Base-by-base conservation (phyloP, 2,329 filamentous ascomycete genomes). In the Sphaerulina vaccinii region DNA sequence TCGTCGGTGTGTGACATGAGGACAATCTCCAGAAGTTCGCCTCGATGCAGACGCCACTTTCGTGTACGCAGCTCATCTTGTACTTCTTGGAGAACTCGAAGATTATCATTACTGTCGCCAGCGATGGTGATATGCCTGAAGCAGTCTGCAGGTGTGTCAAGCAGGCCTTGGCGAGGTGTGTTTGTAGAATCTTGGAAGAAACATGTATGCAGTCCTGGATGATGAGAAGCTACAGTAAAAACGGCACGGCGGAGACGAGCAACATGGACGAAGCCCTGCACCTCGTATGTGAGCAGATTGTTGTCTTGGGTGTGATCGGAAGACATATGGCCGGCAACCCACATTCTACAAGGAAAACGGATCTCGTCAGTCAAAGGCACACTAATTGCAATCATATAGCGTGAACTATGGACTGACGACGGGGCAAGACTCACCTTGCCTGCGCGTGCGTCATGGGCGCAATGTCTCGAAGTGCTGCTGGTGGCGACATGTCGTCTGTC, bases 11-110 rank as follows among this genome's bases (percentile, higher is more conserved):
- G 50, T 11, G 56, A 57, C 15, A 67, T 42, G 7, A 66, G 24
- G 19, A 59, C 45, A 3, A 61, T 44, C 33, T 52, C 52, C 16
- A 68, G 49, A 18, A 51, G 53, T 22, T 65, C 50, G 1, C 62
- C 68, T 9, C 47, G 45, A 21, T 61, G 46, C 11, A 58, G 44
- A 15, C 37, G 46, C 56, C 56, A 58, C 10, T 38, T 49, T 19
- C 52, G 44, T 18, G 49, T 40, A 10, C 49, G 23, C 13, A 57
- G 37, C 32, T 50, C 49, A 5, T 42, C 27, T 38, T 49, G 45
- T 3, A 41, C 33, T 24, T 19, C 8, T 16, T 22, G 5, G 2
- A 43, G 22, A 1, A 40, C 21, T n/a, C 49, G 44, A 2, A 16
- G 7, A 5, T 23, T 19, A 2, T 46, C 18, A 3, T 29, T 23